phyloP scores from a whole-genome alignment of 805 yeast species.

The Cyberlindnera mycetangii region DNA sequence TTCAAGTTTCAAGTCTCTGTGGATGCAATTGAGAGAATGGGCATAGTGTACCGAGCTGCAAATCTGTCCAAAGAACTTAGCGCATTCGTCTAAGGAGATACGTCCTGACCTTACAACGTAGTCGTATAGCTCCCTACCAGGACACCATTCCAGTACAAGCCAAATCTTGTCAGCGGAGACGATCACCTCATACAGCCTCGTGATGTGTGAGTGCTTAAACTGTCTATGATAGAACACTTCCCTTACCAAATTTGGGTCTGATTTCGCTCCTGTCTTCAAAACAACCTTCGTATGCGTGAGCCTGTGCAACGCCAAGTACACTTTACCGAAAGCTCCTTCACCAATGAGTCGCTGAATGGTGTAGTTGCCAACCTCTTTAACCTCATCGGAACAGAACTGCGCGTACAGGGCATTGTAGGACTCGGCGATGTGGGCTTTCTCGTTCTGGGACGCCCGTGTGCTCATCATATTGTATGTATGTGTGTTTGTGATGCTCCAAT shows the following conservation, averaged over 20 bases:
- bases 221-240: constrained; percentile 89
- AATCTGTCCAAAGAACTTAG: constrained; percentile 59
- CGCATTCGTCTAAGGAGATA: constrained; percentile 48
- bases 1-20: constrained; percentile 82
- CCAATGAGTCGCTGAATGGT: constrained; percentile 72
- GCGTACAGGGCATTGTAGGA: constrained; percentile 59
- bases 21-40: constrained; percentile 75
- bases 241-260: constrained; percentile 82
- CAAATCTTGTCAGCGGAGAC: constrained; percentile 71
- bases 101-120: constrained; percentile 52
- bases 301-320: constrained; percentile 77
- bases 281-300: constrained; percentile 78
- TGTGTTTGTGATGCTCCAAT: not conserved
- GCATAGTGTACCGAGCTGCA: constrained; percentile 60
- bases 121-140: constrained; percentile 74
- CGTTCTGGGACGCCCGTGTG: constrained; percentile 24
- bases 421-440: constrained; percentile 45
- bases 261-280: constrained; percentile 71
- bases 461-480: not conserved
- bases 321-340: constrained; percentile 91
- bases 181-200: constrained; percentile 80
- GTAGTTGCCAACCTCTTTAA: constrained; percentile 78
- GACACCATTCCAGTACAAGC: constrained; percentile 89
- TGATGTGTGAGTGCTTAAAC: constrained; percentile 78
- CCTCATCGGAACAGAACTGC: constrained; percentile 43